Percentiles rank a stretch among this genome's conserved stretches.
phyloP scores from a whole-genome alignment of 169 alveolate species.

The Plasmodium cynomolgi region DNA sequence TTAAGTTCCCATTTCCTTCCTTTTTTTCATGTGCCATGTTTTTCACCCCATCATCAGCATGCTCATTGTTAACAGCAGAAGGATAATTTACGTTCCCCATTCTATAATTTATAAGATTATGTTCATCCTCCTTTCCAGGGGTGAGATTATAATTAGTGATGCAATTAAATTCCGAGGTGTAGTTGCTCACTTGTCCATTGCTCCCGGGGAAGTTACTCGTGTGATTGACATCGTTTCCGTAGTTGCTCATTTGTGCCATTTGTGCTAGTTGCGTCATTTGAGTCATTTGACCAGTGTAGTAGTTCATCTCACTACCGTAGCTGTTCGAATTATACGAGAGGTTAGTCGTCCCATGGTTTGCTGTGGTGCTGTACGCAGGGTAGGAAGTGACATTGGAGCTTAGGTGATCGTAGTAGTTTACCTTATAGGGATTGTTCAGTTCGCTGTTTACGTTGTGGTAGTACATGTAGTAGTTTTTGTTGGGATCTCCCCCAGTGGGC shows the following conservation, averaged over 20 bases:
- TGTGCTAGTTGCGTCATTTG: background rate
- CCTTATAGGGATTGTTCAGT: slow-evolving; percentile 41
- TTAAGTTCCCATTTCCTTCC: background rate
- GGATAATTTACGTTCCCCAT: background rate
- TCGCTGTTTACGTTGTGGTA: slow-evolving; percentile 21
- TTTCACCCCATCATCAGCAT: background rate
- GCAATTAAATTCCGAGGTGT: slow-evolving; percentile 7
- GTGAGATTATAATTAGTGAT: background rate
- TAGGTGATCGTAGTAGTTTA: slow-evolving; percentile 37
- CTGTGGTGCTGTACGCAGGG: slow-evolving; percentile 9
- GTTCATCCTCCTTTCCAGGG: background rate
- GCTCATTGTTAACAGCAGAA: background rate
- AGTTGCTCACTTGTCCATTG: background rate
- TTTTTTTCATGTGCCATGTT: slow-evolving; percentile 1
- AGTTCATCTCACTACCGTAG: slow-evolving; percentile 9
- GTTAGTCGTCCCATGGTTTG: background rate
- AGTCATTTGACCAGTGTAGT: slow-evolving; percentile 30
- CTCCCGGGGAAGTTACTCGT: background rate
- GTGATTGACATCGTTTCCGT: background rate
- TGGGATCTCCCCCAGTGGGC: background rate
- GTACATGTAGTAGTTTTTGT: slow-evolving; percentile 10
- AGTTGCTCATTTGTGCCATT: background rate
- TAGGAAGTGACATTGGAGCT: slow-evolving; percentile 31
- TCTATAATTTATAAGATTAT: background rate
- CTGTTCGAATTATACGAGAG: slow-evolving; percentile 28